Percentiles rank a stretch among this genome's conserved stretches.
These are phyloP conservation scores for Kurtzmaniella quercitrusa DNA, from an alignment of 1,139 yeast genomes.

Conservation along the genomic window DNA sequence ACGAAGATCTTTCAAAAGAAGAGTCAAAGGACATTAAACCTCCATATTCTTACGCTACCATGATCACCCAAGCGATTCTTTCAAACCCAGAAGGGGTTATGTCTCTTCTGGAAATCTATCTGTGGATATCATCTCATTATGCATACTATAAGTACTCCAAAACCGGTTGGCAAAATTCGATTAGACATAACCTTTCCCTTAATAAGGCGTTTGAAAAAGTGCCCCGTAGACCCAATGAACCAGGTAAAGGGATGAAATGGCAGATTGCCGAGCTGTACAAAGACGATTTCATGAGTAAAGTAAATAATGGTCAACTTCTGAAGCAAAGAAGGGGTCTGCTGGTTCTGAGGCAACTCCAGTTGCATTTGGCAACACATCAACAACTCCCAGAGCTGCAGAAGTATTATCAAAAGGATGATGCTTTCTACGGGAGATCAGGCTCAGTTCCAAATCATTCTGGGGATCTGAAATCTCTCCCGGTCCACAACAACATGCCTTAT, in stretches of 20 bases:
- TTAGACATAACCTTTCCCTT: conserved; percentile 55
- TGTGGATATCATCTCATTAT: conserved; percentile 82
- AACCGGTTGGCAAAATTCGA: conserved; percentile 78
- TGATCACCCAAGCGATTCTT: conserved; percentile 95
- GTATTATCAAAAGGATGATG: conserved; percentile 21
- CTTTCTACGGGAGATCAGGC: conserved; percentile 4
- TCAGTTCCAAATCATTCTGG: conserved; percentile 6
- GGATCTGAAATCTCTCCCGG: neutral
- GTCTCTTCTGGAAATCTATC: conserved; percentile 86
- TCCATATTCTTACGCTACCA: conserved; percentile 94
- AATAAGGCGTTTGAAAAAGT: conserved; percentile 80
- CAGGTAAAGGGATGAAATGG: conserved; percentile 99
- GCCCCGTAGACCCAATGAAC: conserved; percentile 91
- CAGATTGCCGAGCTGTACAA: conserved; percentile 83
- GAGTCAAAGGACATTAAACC: conserved; percentile 93
- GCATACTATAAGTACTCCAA: conserved; percentile 89
- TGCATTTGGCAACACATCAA: conserved; percentile 69
- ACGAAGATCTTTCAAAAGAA: conserved; percentile 78
- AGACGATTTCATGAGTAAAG: conserved; percentile 76
- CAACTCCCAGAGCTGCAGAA: conserved; percentile 53
- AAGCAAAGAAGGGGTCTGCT: conserved; percentile 77
- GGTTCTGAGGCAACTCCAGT: conserved; percentile 71
- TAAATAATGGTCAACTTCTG: conserved; percentile 68
- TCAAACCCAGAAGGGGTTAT: conserved; percentile 84
- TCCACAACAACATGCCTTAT: conserved; percentile 12